Conservation (phyloP, 2,329 filamentous ascomycete genomes). For the Curvularia verruculosa region DNA sequence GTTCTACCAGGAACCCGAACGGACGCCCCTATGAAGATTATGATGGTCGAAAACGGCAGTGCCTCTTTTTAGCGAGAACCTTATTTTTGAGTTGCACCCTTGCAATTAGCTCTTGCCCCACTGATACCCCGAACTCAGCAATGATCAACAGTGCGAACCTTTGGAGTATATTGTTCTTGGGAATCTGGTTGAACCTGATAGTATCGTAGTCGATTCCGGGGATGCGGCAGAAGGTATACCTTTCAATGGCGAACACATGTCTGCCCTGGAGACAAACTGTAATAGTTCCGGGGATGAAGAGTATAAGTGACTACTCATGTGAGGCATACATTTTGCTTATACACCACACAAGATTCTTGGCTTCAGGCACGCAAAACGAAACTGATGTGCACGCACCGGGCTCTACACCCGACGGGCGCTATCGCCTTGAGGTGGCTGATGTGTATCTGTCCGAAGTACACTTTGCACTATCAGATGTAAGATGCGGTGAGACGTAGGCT, state of each 20-base stretch:
- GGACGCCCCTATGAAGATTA: slow-evolving; percentile 5
- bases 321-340: not conserved
- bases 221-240: not conserved
- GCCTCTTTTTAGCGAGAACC: slow-evolving; percentile 13
- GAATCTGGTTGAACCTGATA: not conserved
- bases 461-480: not conserved
- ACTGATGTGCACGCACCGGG: not conserved
- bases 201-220: not conserved
- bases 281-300: not conserved
- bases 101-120: slow-evolving; percentile 11
- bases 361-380: slow-evolving; percentile 1
- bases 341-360: not conserved
- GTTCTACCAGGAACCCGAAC: slow-evolving; percentile 13
- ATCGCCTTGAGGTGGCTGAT: not conserved
- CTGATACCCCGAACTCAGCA: not conserved
- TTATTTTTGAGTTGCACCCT: slow-evolving; percentile 9
- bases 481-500: not conserved
- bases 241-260: slow-evolving; percentile 1
- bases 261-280: not conserved
- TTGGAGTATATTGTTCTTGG: not conserved
- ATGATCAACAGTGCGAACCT: not conserved
- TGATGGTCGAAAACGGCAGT: slow-evolving; percentile 2
- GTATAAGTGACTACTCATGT: not conserved
- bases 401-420: not conserved
- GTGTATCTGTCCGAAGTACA: not conserved